Evolutionary conservation across 2,329 filamentous ascomycete species (phyloP).

Genomic region (Scolecobasidium constrictum): DNA sequence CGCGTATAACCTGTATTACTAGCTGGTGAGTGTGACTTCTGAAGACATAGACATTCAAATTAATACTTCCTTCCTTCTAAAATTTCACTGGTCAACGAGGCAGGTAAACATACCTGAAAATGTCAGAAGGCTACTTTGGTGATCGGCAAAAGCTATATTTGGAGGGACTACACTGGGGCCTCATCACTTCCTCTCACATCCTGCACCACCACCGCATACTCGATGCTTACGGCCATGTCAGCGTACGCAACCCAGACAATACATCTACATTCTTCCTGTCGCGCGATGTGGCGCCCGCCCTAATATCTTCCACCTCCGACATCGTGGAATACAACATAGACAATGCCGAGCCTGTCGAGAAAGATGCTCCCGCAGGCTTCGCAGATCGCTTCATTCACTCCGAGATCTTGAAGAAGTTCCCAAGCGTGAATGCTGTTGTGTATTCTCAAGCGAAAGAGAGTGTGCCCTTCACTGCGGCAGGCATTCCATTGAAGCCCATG

Average conservation of each 20-base stretch:
- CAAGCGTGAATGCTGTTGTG: conserved; percentile 31
- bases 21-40: no score
- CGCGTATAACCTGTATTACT: no score
- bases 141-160: conserved; percentile 23
- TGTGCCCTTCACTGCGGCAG: conserved; percentile 30
- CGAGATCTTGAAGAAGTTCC: conserved; percentile 34
- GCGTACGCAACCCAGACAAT: conserved; percentile 24
- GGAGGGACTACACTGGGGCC: conserved; percentile 6
- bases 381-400: conserved; percentile 35
- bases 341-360: conserved; percentile 26
- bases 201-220: conserved; percentile 21
- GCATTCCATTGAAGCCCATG: conserved; percentile 25
- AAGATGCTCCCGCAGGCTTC: conserved; percentile 20
- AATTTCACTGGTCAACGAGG: no score
- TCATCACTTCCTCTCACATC: conserved; percentile 26
- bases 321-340: conserved; percentile 33
- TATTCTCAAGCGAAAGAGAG: conserved; percentile 32
- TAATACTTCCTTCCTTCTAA: no score
- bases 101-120: no score
- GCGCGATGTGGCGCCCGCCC: conserved; percentile 30
- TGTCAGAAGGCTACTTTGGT: conserved; percentile 21
- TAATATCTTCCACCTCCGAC: conserved; percentile 30
- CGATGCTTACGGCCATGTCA: conserved; percentile 25
- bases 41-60: no score
- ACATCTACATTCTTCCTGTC: conserved; percentile 33